Conservation (phyloP, 306 rosid genomes). For the Argentina anserina region DNA sequence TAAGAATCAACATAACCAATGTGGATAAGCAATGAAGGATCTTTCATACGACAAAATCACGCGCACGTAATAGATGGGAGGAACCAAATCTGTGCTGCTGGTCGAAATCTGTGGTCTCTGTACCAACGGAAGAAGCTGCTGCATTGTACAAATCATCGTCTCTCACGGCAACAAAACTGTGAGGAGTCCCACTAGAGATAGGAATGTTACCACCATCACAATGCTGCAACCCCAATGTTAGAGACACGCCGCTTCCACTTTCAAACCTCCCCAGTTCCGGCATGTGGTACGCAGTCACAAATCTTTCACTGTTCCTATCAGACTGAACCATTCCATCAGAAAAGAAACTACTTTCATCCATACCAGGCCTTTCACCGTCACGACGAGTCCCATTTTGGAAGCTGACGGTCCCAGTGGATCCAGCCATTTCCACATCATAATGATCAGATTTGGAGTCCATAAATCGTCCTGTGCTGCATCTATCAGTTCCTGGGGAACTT, state of each 20-base stretch:
- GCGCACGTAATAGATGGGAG: slow-evolving; percentile 51
- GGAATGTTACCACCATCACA: slow-evolving; percentile 55
- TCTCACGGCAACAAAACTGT: slow-evolving; percentile 50
- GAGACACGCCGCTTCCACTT: slow-evolving; percentile 55
- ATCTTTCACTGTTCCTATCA: slow-evolving; percentile 40
- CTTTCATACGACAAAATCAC: slow-evolving; percentile 60
- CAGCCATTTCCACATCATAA: slow-evolving; percentile 40
- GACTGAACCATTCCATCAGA: slow-evolving; percentile 41
- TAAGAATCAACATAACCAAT: slow-evolving; percentile 6
- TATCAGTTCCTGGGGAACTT: slow-evolving; percentile 44
- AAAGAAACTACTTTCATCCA: slow-evolving; percentile 41
- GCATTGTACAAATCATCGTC: slow-evolving; percentile 50
- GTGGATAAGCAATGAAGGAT: slow-evolving; percentile 19
- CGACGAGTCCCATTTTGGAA: slow-evolving; percentile 28
- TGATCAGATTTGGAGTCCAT: slow-evolving; percentile 46
- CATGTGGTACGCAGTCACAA: slow-evolving; percentile 54
- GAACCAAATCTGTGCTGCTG: slow-evolving; percentile 53
- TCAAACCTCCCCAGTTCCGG: slow-evolving; percentile 55
- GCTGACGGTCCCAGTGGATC: slow-evolving; percentile 31
- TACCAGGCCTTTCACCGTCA: slow-evolving; percentile 38
- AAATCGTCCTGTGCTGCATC: slow-evolving; percentile 41
- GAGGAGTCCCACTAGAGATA: slow-evolving; percentile 42
- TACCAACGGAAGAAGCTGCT: slow-evolving; percentile 42
- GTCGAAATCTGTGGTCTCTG: slow-evolving; percentile 54
- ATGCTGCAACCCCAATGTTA: slow-evolving; percentile 77